Conservation (phyloP, 192 early-diverging fungal species). For the Entomortierella beljakovae region DNA sequence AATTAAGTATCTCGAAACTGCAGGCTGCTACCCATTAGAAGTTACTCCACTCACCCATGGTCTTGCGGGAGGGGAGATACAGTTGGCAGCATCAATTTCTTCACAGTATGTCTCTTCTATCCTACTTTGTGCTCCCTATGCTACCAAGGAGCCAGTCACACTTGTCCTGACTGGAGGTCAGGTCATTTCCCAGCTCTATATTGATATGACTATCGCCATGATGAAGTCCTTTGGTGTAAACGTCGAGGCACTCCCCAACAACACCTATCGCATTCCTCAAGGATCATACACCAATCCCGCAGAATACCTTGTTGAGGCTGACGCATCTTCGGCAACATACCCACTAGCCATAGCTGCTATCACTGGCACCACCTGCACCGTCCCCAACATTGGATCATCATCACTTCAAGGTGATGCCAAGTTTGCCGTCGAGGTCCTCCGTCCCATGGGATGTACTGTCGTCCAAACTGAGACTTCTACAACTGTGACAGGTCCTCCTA, state of each 20-base stretch:
- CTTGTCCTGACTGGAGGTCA: slow-evolving; percentile 90
- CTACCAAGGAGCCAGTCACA: slow-evolving; percentile 75
- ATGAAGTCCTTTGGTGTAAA: slow-evolving; percentile 93
- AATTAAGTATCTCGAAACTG: slow-evolving; percentile 80
- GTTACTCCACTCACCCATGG: slow-evolving; percentile 78
- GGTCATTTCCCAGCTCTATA: slow-evolving; percentile 98
- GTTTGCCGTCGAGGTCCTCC: slow-evolving; percentile 91
- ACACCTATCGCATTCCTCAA: slow-evolving; percentile 87
- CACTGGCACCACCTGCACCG: slow-evolving; percentile 87
- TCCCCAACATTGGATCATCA: slow-evolving; percentile 93
- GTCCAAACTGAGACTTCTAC: slow-evolving; percentile 90
- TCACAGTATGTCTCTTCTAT: slow-evolving; percentile 99
- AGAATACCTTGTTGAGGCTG: slow-evolving; percentile 93
- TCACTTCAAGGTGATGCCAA: slow-evolving; percentile 94
- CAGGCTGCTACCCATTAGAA: slow-evolving; percentile 89
- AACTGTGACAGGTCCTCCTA: slow-evolving; percentile 87
- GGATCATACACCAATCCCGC: slow-evolving; percentile 84
- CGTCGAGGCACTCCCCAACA: slow-evolving; percentile 78
- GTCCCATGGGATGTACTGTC: slow-evolving; percentile 93
- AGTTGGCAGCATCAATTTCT: slow-evolving; percentile 91
- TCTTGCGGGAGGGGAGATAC: slow-evolving; percentile 88
- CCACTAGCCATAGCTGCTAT: slow-evolving; percentile 97
- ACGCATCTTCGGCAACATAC: slow-evolving; percentile 97
- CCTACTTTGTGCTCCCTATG: slow-evolving; percentile 95
- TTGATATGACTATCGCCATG: slow-evolving; percentile 99